Evolutionary conservation across 257 asterid genomes (phyloP).

Genomic region (Cynanchum wilfordii): DNA sequence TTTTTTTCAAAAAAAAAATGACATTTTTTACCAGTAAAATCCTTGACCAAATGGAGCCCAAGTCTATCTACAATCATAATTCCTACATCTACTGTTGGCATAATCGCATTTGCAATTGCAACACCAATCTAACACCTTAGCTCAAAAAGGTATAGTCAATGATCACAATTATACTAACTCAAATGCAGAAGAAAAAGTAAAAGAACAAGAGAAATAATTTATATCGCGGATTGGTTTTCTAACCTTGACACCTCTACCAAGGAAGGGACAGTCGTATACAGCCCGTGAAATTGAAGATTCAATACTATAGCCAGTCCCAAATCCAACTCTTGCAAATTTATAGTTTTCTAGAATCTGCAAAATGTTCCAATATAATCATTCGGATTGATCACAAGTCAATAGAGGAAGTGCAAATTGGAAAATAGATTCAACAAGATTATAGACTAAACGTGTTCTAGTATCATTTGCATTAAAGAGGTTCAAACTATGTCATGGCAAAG

Average conservation of each 20-base stretch:
- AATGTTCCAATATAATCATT: slow-evolving; percentile 23
- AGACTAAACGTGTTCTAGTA: not conserved
- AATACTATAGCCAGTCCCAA: slow-evolving; percentile 72
- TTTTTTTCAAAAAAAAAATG: no score
- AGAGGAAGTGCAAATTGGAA: not conserved
- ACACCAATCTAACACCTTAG: not conserved
- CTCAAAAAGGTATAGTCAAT: not conserved
- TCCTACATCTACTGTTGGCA: no score
- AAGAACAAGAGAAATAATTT: not conserved
- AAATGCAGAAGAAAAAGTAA: not conserved
- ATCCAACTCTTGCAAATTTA: slow-evolving; percentile 71
- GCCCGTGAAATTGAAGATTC: slow-evolving; percentile 66
- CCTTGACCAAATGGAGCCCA: no score
- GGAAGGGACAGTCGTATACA: slow-evolving; percentile 76
- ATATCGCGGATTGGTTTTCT: not conserved
- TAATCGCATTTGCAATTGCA: not conserved
- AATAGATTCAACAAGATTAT: slow-evolving; percentile 11
- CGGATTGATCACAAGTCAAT: not conserved
- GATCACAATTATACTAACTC: not conserved
- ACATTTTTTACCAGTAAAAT: no score
- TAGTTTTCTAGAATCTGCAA: slow-evolving; percentile 59
- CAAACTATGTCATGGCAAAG: not conserved
- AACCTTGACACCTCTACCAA: slow-evolving; percentile 66
- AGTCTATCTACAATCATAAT: no score
- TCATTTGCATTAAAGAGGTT: not conserved